phyloP scores from a whole-genome alignment of 176 grass and related monocot genomes.

The Carex scoparia region DNA sequence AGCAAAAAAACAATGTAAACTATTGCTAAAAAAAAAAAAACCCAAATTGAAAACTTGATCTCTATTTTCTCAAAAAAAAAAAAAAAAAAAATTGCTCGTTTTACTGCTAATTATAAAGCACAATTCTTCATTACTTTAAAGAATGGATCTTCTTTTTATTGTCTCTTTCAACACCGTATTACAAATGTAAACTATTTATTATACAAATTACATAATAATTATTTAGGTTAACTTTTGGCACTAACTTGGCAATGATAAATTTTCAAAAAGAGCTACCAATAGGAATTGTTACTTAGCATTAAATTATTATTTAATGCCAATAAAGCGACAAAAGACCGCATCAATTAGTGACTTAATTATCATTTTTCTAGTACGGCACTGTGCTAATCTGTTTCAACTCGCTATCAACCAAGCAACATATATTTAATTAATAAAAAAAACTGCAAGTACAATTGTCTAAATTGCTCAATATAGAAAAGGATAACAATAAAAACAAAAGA shows the following conservation, averaged over 20 bases:
- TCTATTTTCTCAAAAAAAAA: too few species aligned
- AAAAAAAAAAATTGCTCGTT: too few species aligned
- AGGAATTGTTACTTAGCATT: not conserved
- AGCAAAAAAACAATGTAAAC: too few species aligned
- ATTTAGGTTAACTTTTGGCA: not conserved
- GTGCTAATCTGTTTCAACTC: too few species aligned
- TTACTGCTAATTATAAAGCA: too few species aligned
- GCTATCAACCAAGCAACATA: not conserved
- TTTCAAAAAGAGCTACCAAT: not conserved
- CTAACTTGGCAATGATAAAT: conserved; percentile 4
- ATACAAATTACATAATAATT: not conserved
- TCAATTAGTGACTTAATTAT: not conserved
- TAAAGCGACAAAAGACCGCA: not conserved
- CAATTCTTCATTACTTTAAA: too few species aligned
- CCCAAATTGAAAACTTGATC: too few species aligned
- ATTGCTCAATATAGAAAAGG: not conserved
- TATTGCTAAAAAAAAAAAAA: too few species aligned
- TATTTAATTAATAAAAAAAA: not conserved
- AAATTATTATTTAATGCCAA: not conserved
- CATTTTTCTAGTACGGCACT: not conserved
- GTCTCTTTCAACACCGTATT: not conserved
- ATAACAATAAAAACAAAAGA: not conserved
- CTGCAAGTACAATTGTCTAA: conserved; percentile 1
- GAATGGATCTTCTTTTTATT: not conserved
- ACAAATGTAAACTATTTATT: not conserved